Evolutionary conservation across 2,329 filamentous ascomycete species (phyloP).

Genomic region (Scedosporium dehoogii): DNA sequence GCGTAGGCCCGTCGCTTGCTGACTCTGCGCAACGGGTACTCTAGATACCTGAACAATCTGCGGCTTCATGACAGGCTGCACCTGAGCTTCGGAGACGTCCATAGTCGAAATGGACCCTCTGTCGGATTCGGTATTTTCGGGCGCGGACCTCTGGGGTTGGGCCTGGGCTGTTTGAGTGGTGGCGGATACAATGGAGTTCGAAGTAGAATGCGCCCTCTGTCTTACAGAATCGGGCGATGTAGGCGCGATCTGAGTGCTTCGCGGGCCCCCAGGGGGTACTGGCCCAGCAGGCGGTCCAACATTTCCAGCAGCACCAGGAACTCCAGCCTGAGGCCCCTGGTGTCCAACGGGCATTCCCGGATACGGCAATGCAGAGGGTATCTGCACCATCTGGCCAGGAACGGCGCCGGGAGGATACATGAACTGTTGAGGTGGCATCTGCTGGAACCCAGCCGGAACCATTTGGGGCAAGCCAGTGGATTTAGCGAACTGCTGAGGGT

Average conservation of each 20-base stretch:
- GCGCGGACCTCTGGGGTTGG: neutral
- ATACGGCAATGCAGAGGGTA: neutral
- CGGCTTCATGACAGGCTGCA: slow-evolving; percentile 13
- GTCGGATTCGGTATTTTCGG: slow-evolving; percentile 9
- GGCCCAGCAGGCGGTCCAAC: neutral
- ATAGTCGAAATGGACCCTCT: slow-evolving; percentile 14
- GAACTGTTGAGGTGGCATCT: neutral
- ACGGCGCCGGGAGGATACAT: neutral
- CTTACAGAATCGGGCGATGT: neutral
- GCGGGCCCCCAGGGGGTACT: neutral
- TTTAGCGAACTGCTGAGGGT: neutral
- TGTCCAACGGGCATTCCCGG: neutral
- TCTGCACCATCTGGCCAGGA: neutral
- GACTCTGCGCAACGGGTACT: neutral
- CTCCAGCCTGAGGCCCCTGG: neutral
- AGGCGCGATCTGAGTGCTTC: neutral
- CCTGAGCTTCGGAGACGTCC: slow-evolving; percentile 14
- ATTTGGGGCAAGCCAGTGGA: neutral
- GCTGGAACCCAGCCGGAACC: neutral
- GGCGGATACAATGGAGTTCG: neutral
- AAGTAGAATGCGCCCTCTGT: neutral
- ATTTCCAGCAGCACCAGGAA: neutral
- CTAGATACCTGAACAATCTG: slow-evolving; percentile 11
- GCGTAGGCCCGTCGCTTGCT: neutral
- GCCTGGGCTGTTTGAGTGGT: neutral